Evolutionary conservation across 2,329 filamentous ascomycete species (phyloP), one percentile per base, ranked within the genome.

Genomic region (Epichloe glyceriae): DNA sequence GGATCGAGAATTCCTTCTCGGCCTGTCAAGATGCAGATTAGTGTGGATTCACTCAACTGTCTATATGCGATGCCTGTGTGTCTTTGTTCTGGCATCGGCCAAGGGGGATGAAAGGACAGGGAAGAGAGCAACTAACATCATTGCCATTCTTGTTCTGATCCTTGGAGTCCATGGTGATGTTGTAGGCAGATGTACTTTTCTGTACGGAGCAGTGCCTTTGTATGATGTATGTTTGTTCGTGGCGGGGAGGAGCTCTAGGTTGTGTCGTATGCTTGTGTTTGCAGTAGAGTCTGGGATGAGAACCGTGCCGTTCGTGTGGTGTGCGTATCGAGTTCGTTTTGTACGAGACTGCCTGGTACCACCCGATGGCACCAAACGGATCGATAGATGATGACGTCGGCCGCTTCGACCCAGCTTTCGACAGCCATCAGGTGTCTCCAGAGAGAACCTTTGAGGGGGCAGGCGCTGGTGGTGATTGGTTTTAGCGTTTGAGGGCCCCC

Each of bases 1-100:
- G 70, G 54, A 70, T 69, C 57, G 61, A 64, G 58, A 73, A 72
- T 56, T 71, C 57, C 64, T 73, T 70, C 63, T 73, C 70, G 55
- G 61, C 63, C 62, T 69, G 33, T 7, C 1, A 30, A 15, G 12
- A 39, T 10, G 39, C 33, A 6, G 22, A 30, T 49, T 11, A 33
- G 15, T 44, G n/a, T 37, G 17, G 15, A 12, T 17, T 40, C 17
- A 35, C 45, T 10, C 19, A 22, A 20, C 19, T 41, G n/a, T 41
- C n/a, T 41, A 5, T 14, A 20, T 17, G 10, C 19, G 10, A 22
- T 14, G 20, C 14, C 20, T 33, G 22, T 44, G 41, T 17, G 17
- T 17, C 26, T 30, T 30, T 30, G 26, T 30, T 30, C 26, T 30
- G 26, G 26, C 26, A 30, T 30, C 26, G 8, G 44, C 17, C 30